Evolutionary conservation across 257 asterid genomes (phyloP), one percentile per base, ranked within the genome.

Genomic region (Penstemon barbatus): DNA sequence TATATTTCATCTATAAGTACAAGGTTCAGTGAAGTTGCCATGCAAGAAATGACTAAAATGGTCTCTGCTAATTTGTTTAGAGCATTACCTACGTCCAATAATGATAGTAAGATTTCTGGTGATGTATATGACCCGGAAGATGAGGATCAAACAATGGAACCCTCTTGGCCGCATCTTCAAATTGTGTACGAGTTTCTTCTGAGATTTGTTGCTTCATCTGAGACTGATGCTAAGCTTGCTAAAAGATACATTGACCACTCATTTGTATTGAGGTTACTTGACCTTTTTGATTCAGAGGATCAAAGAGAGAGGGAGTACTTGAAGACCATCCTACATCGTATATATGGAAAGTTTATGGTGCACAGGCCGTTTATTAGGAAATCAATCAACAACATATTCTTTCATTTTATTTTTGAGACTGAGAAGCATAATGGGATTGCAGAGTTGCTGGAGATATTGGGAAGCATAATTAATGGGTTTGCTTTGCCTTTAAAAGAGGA

Each of bases 291-390:
- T 59, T 83, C 91, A 3, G 91, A 85, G 71, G 91, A 85, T 54
- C 85, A 79, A 44, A 73, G 89, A 25, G 91, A 85, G 79, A 75
- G 91, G 61, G 91, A 85, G 70, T 85, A 85, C 76, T 72, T 83
- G 80, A 83, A 83, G 76, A 85, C 85, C 10, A 72, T 85, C 44
- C 67, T 85, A 49, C 87, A 84, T 69, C 82, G 87, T 9, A 65
- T 84, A 58, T 84, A 84, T 61, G 89, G 87, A 74, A 84, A 82
- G 65, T 85, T 85, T 74, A 82, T 82, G 86, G 86, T 85, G 70
- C 91, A 85, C 54, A 77, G 88, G 71, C 91, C 91, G 9, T 81
- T 79, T 72, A 83, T 85, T 45, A 83, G 91, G 83, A 83, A 83
- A 75, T 71, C 89, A 36, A 83, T 86, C 75, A 83, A 80, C 58